These are phyloP conservation scores for Diaporthe vexans DNA, from an alignment of 2,329 filamentous ascomycete species.

Conservation along the genomic window DNA sequence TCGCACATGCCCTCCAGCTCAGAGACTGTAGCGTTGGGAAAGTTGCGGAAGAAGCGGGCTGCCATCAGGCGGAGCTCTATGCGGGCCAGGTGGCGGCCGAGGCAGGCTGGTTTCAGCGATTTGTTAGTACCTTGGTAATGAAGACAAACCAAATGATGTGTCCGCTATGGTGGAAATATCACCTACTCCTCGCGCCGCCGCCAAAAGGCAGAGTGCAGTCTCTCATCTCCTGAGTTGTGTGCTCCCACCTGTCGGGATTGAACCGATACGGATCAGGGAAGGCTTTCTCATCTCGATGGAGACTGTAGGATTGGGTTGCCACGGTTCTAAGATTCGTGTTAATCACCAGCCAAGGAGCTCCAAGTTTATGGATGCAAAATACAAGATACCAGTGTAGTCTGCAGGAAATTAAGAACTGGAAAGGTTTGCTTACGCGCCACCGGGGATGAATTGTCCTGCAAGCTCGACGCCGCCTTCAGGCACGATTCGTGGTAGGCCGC, in stretches of 20 bases:
- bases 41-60: constrained; percentile 62
- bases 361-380: not conserved
- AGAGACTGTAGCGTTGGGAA: constrained; percentile 49
- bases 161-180: not conserved
- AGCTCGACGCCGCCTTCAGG: constrained; percentile 56
- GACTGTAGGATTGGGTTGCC: constrained; percentile 58
- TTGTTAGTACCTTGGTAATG: not conserved
- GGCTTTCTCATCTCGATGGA: constrained; percentile 58
- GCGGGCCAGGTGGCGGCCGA: constrained; percentile 68
- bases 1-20: constrained; percentile 49
- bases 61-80: constrained; percentile 65
- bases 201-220: constrained; percentile 49
- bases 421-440: constrained; percentile 46
- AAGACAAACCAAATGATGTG: not conserved
- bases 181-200: constrained; percentile 47
- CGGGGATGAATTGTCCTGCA: constrained; percentile 55
- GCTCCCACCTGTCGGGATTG: constrained; percentile 56
- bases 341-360: not conserved
- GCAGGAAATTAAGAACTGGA: not conserved
- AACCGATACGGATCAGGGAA: constrained; percentile 56
- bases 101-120: constrained; percentile 54
- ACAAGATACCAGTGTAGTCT: not conserved
- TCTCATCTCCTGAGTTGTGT: constrained; percentile 49
- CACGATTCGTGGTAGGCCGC: constrained; percentile 56
- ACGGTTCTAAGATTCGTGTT: constrained; percentile 47